Percentiles rank a stretch among this genome's conserved stretches.
Evolutionary conservation across 2,329 filamentous ascomycete genomes (phyloP).

Genomic region (Colletotrichum sp.): DNA sequence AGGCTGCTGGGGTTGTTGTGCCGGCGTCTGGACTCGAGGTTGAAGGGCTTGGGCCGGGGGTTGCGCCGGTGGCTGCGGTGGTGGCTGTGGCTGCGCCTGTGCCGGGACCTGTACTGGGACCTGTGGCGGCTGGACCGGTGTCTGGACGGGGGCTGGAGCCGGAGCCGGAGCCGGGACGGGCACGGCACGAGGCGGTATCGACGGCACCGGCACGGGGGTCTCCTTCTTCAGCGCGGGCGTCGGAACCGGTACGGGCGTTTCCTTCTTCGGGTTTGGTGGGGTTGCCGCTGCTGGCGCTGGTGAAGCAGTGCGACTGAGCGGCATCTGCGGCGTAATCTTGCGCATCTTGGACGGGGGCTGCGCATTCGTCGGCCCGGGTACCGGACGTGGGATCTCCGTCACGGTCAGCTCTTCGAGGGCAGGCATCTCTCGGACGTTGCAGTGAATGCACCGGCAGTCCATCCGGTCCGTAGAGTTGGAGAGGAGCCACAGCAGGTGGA

Average conservation of each 20-base stretch:
- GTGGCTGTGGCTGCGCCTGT: neutral
- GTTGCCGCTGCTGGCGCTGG: neutral
- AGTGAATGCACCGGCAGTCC: conserved; percentile 58
- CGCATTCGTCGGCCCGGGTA: neutral
- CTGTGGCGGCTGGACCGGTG: neutral
- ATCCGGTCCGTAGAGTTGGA: conserved; percentile 50
- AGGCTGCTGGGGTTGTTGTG: neutral
- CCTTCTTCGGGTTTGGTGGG: neutral
- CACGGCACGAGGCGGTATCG: neutral
- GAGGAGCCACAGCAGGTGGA: conserved; percentile 57
- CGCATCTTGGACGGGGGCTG: conserved; percentile 23
- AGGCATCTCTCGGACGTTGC: conserved; percentile 36
- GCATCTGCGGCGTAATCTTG: conserved; percentile 10
- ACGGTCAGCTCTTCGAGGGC: conserved; percentile 10
- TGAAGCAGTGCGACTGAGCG: neutral
- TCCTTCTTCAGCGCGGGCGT: neutral
- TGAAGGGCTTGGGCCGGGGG: neutral
- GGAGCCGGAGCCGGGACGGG: neutral
- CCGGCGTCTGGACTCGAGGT: conserved; percentile 2
- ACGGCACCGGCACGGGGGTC: conserved; percentile 4
- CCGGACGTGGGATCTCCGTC: neutral
- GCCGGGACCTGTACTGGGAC: neutral
- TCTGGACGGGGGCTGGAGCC: neutral
- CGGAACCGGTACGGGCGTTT: conserved; percentile 16
- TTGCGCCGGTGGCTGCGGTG: neutral